Percentiles rank a stretch among this genome's conserved stretches.
Evolutionary conservation across 768 basidiomycete genomes (phyloP).

Genomic region (Hericium erinaceus): DNA sequence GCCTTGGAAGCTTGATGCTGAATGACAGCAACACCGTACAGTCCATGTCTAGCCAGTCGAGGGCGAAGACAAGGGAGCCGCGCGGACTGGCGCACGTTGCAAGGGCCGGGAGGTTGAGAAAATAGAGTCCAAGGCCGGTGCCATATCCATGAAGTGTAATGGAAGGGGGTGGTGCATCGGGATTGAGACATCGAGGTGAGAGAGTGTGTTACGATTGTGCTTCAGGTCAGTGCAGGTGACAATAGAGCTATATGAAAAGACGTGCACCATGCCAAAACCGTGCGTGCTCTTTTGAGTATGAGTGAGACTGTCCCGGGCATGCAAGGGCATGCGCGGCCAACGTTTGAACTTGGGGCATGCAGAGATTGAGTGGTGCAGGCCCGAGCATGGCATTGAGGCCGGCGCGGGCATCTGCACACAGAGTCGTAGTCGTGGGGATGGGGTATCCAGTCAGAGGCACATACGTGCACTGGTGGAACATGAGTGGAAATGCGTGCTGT

Average conservation of each 20-base stretch:
- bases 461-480: no score
- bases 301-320: no score
- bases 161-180: constrained; percentile 55
- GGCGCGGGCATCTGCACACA: no score
- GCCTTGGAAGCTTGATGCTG: no score
- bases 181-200: constrained; percentile 44
- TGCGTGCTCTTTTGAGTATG: no score
- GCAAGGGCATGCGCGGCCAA: no score
- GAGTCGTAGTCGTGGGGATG: no score
- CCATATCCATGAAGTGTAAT: constrained; percentile 90
- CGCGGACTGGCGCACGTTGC: constrained; percentile 63
- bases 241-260: constrained; percentile 49
- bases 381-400: no score
- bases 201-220: constrained; percentile 67
- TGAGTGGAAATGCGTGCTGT: no score
- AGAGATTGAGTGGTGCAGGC: no score
- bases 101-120: constrained; percentile 67
- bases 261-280: constrained; percentile 4
- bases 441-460: no score
- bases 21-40: constrained; percentile 40
- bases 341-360: no score
- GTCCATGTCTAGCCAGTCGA: constrained; percentile 98
- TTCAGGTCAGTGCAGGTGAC: constrained; percentile 51
- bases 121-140: constrained; percentile 87
- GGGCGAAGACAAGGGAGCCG: constrained; percentile 64